Evolutionary conservation across 352 stramenopile species (phyloP).

Genomic region (Phytophthora macrochlamydospora): DNA sequence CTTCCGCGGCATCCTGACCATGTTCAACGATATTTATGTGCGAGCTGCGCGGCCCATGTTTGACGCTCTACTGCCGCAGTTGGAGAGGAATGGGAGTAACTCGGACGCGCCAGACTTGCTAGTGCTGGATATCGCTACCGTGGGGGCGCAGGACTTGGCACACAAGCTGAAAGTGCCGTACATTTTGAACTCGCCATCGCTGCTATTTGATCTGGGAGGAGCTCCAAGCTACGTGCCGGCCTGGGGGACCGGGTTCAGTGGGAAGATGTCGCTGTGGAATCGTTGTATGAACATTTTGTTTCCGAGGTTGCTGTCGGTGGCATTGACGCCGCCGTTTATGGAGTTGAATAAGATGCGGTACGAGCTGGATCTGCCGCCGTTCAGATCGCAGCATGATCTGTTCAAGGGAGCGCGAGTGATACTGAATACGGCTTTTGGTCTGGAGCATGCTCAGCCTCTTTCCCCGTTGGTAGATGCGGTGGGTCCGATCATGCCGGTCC

Average conservation of each 20-base stretch:
- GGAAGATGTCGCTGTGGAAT: conserved; percentile 88
- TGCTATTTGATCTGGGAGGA: conserved; percentile 81
- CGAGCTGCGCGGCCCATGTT: conserved; percentile 80
- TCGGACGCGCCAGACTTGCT: conserved; percentile 56
- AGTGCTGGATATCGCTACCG: conserved; percentile 82
- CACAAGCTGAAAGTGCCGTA: conserved; percentile 79
- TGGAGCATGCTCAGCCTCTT: conserved; percentile 82
- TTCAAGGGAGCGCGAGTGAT: conserved; percentile 86
- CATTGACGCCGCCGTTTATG: conserved; percentile 90
- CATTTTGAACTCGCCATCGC: conserved; percentile 86
- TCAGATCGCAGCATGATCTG: conserved; percentile 87
- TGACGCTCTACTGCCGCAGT: conserved; percentile 62
- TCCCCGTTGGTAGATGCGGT: conserved; percentile 81
- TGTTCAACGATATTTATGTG: conserved; percentile 91
- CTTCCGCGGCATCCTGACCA: conserved; percentile 86
- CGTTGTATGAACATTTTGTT: conserved; percentile 92
- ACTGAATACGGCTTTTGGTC: conserved; percentile 88
- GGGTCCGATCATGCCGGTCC: conserved; percentile 67
- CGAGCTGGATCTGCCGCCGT: conserved; percentile 73
- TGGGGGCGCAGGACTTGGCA: conserved; percentile 80
- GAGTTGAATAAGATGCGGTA: conserved; percentile 88
- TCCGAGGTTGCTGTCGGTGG: conserved; percentile 80
- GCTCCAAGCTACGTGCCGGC: conserved; percentile 80
- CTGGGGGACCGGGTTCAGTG: conserved; percentile 84
- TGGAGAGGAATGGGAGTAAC: conserved; percentile 32